Conservation (phyloP, 108 stramenopile species). For the Pseudonitzschia multiseries region DNA sequence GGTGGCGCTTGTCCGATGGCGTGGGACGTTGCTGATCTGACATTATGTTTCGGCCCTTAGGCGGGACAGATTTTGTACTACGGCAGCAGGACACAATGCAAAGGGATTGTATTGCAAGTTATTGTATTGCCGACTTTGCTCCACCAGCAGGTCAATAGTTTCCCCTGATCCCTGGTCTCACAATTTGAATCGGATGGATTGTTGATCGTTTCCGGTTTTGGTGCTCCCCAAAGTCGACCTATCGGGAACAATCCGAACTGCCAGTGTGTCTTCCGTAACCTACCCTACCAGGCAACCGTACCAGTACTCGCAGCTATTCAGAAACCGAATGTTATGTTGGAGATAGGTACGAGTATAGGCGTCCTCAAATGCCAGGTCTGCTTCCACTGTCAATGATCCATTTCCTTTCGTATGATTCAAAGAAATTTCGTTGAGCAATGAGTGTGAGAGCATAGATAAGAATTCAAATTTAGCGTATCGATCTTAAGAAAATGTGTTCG, state of each 20-base stretch:
- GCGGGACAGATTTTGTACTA: too few species aligned
- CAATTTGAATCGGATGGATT: background rate
- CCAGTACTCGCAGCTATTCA: background rate
- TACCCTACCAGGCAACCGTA: too few species aligned
- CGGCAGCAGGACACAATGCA: too few species aligned
- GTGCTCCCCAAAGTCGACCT: background rate
- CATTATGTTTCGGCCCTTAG: background rate
- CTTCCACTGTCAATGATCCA: background rate
- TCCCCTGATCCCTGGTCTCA: background rate
- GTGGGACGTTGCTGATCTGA: background rate
- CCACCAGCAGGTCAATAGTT: too few species aligned
- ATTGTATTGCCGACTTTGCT: too few species aligned
- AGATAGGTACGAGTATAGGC: background rate
- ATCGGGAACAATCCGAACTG: background rate
- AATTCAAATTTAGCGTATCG: background rate
- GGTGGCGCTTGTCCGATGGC: slow-evolving; percentile 8
- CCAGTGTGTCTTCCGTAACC: background rate
- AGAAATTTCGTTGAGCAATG: background rate
- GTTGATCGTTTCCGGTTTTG: background rate
- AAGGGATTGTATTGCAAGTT: too few species aligned
- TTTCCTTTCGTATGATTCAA: background rate
- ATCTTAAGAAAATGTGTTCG: background rate
- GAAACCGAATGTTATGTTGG: background rate
- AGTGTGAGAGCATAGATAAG: background rate
- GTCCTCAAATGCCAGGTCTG: background rate